Evolutionary conservation across 2,329 filamentous ascomycete species (phyloP).

Genomic region (Atkinsonella hypoxylon): DNA sequence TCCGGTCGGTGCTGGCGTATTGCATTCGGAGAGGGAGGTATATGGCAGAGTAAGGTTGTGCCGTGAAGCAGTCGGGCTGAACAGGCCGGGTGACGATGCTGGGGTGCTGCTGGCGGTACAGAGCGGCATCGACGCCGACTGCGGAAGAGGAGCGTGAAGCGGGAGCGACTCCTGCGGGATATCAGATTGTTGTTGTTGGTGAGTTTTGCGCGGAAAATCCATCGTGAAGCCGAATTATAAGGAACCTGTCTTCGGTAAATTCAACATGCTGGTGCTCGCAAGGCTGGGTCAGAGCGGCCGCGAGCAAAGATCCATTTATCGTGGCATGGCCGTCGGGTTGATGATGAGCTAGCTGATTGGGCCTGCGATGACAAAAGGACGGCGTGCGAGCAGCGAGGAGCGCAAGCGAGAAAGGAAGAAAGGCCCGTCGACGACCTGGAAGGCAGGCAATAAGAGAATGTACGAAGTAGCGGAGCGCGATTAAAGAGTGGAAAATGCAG

Average conservation of each 20-base stretch:
- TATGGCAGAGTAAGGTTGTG: slow-evolving; percentile 24
- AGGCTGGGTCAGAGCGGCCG: slow-evolving; percentile 5
- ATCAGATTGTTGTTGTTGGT: slow-evolving; percentile 3
- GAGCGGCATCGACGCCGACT: slow-evolving; percentile 28
- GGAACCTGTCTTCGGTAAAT: slow-evolving; percentile 4
- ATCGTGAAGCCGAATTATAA: slow-evolving; percentile 7
- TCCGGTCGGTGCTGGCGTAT: slow-evolving; percentile 35
- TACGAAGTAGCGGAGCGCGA: background rate
- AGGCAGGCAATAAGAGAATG: background rate
- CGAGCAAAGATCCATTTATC: slow-evolving; percentile 8
- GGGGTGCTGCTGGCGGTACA: slow-evolving; percentile 45
- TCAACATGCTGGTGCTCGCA: slow-evolving; percentile 9
- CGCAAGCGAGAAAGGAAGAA: too few species aligned
- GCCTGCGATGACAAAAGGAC: background rate
- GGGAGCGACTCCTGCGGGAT: slow-evolving; percentile 10
- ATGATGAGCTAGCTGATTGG: background rate
- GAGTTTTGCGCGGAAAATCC: slow-evolving; percentile 8
- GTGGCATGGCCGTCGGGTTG: slow-evolving; percentile 6
- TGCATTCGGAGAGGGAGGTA: slow-evolving; percentile 39
- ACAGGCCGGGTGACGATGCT: slow-evolving; percentile 49
- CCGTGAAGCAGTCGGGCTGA: slow-evolving; percentile 38
- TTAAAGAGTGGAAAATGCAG: background rate
- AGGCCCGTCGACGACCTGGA: background rate
- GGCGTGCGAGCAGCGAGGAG: too few species aligned
- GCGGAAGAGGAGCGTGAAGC: slow-evolving; percentile 21